These are phyloP conservation scores for Meyerozyma athensensis DNA, from an alignment of 1,139 yeast species.

Conservation along the genomic window DNA sequence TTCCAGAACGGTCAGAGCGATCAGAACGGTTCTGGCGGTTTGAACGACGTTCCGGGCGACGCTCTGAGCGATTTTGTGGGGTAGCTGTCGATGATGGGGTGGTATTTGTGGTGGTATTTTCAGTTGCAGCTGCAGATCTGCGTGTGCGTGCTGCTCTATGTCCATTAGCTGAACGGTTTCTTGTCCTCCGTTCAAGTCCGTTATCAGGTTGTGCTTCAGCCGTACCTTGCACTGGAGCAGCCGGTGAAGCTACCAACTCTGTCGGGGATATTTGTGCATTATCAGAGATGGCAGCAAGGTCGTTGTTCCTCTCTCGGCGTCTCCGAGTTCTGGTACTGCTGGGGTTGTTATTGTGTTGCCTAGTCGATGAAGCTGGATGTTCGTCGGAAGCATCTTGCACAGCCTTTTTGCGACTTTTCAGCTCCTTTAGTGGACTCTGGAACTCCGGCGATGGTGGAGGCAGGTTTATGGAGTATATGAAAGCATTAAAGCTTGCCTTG, in stretches of 20 bases:
- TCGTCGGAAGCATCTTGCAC: not conserved
- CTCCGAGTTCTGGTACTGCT: not conserved
- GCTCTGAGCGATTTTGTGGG: not conserved
- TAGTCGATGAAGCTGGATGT: not conserved
- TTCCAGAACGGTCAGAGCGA: not conserved
- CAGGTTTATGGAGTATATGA: conserved; percentile 3
- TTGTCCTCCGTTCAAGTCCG: too few species aligned
- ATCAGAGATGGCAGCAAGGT: too few species aligned
- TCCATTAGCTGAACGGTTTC: too few species aligned
- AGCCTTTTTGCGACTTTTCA: not conserved
- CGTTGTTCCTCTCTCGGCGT: not conserved
- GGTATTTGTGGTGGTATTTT: not conserved
- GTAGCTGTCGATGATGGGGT: not conserved
- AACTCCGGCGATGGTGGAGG: conserved; percentile 1
- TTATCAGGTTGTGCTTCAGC: too few species aligned
- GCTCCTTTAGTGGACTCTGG: not conserved
- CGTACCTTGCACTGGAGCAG: too few species aligned
- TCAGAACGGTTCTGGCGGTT: not conserved
- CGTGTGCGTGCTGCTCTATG: too few species aligned
- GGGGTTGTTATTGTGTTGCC: too few species aligned
- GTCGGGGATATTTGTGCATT: too few species aligned
- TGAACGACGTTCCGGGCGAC: too few species aligned
- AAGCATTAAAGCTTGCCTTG: conserved; percentile 2
- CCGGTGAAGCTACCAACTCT: too few species aligned
- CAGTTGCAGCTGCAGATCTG: too few species aligned